Evolutionary conservation across 1,284 basidiomycete genomes (phyloP).

Genomic region (Boletus semigastroideus): DNA sequence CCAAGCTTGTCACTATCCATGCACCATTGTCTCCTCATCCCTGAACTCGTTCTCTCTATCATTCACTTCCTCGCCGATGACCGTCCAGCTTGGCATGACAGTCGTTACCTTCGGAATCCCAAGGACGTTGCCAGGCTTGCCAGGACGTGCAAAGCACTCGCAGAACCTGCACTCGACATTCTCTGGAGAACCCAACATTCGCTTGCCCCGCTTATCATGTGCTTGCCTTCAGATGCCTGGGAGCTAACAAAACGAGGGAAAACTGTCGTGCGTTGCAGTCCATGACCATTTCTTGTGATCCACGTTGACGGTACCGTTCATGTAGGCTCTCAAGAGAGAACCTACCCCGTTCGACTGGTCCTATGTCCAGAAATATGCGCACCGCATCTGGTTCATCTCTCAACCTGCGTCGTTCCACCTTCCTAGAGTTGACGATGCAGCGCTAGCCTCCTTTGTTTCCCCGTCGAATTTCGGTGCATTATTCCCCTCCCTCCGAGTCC

Average conservation of each 20-base stretch:
- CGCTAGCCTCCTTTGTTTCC: constrained; percentile 19
- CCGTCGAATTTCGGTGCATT: constrained; percentile 22
- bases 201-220: constrained; percentile 31
- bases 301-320: constrained; percentile 4
- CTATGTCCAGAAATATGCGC: constrained; percentile 24
- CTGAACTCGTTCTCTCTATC: constrained; percentile 27
- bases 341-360: constrained; percentile 25
- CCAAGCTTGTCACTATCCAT: constrained; percentile 9
- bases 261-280: constrained; percentile 25
- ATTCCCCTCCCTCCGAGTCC: constrained; percentile 26
- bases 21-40: constrained; percentile 29
- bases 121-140: constrained; percentile 29
- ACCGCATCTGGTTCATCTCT: constrained; percentile 24
- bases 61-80: constrained; percentile 28
- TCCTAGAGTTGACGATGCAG: constrained; percentile 26
- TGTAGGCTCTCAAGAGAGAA: constrained; percentile 24
- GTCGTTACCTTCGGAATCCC: constrained; percentile 20
- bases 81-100: constrained; percentile 16
- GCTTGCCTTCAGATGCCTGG: constrained; percentile 28
- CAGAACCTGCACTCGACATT: constrained; percentile 31
- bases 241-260: constrained; percentile 17
- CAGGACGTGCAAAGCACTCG: constrained; percentile 29
- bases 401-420: constrained; percentile 25
- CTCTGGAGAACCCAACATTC: constrained; percentile 34
- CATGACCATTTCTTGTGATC: background rate